These are phyloP conservation scores for Botrytis sinoallii DNA, from an alignment of 2,329 filamentous ascomycete genomes.

Conservation along the genomic window DNA sequence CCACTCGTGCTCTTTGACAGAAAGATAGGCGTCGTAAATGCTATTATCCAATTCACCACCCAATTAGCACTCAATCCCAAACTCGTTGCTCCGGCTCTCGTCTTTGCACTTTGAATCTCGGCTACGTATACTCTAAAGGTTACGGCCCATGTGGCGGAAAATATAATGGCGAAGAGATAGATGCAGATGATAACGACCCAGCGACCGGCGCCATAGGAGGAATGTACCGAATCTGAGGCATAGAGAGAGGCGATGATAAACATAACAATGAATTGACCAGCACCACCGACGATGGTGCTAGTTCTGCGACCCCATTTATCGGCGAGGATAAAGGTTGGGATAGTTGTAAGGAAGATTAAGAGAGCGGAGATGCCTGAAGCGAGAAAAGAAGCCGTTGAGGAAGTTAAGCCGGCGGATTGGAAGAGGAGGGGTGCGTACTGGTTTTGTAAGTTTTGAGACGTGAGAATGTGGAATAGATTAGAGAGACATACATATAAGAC, in stretches of 20 bases:
- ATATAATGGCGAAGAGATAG: slow-evolving; percentile 49
- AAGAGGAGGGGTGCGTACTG: slow-evolving; percentile 61
- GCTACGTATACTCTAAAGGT: slow-evolving; percentile 54
- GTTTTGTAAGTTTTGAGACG: slow-evolving; percentile 6
- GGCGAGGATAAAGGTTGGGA: slow-evolving; percentile 54
- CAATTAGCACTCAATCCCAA: slow-evolving; percentile 49
- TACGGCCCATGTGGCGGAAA: slow-evolving; percentile 52
- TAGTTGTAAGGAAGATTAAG: slow-evolving; percentile 54
- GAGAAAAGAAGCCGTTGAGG: slow-evolving; percentile 53
- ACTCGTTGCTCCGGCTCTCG: slow-evolving; percentile 52
- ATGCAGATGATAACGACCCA: slow-evolving; percentile 52
- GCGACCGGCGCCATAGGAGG: slow-evolving; percentile 40
- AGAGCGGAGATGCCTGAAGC: slow-evolving; percentile 60
- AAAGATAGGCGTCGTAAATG: slow-evolving; percentile 38
- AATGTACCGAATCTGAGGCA: slow-evolving; percentile 45
- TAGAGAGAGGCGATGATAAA: slow-evolving; percentile 53
- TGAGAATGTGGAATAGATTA: background rate
- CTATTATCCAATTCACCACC: slow-evolving; percentile 37
- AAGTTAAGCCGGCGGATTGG: slow-evolving; percentile 54
- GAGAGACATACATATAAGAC: slow-evolving; percentile 52
- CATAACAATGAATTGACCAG: slow-evolving; percentile 50
- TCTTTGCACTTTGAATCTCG: slow-evolving; percentile 56
- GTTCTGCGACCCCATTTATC: slow-evolving; percentile 57
- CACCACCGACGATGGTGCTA: slow-evolving; percentile 52
- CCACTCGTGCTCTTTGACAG: slow-evolving; percentile 30